phyloP scores from a whole-genome alignment of 2,329 filamentous ascomycete species.

The Verticillium zaregamsianum region DNA sequence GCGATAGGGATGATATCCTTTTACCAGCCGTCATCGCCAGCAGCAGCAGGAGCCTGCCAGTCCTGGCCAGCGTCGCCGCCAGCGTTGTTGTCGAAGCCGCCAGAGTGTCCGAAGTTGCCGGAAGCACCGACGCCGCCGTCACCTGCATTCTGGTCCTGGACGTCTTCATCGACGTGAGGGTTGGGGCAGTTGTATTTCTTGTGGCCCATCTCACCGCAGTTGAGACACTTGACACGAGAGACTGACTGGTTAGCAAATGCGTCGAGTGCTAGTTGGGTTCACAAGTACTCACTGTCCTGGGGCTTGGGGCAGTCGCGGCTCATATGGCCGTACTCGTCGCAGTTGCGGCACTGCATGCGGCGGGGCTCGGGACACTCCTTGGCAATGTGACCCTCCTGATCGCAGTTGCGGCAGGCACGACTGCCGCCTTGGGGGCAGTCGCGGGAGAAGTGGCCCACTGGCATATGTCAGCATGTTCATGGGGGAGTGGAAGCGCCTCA shows the following conservation, averaged over 20 bases:
- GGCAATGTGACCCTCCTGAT: conserved; percentile 54
- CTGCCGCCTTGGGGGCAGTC: conserved; percentile 63
- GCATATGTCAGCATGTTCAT: background rate
- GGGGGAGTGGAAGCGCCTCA: background rate
- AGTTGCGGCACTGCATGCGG: conserved; percentile 54
- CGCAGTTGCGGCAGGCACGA: conserved; percentile 58
- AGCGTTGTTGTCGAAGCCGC: background rate
- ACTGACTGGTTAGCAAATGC: conserved; percentile 22
- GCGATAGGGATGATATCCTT: background rate
- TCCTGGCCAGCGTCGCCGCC: conserved; percentile 1
- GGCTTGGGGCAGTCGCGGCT: conserved; percentile 60
- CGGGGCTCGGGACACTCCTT: conserved; percentile 45
- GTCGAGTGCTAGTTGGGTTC: background rate
- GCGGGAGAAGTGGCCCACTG: conserved; percentile 57
- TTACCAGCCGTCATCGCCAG: conserved; percentile 8
- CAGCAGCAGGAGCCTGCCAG: background rate
- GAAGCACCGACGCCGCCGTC: conserved; percentile 3
- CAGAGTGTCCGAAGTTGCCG: background rate
- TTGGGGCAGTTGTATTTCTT: conserved; percentile 34
- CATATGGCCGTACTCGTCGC: conserved; percentile 56
- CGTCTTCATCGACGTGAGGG: conserved; percentile 17
- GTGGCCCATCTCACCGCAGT: conserved; percentile 48
- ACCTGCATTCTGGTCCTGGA: conserved; percentile 6
- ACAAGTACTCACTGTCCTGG: conserved; percentile 40
- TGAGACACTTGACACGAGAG: conserved; percentile 53